Evolutionary conservation across 345 rosid species (phyloP), one percentile per base, ranked within the genome.

Genomic region (Noccaea caerulescens): DNA sequence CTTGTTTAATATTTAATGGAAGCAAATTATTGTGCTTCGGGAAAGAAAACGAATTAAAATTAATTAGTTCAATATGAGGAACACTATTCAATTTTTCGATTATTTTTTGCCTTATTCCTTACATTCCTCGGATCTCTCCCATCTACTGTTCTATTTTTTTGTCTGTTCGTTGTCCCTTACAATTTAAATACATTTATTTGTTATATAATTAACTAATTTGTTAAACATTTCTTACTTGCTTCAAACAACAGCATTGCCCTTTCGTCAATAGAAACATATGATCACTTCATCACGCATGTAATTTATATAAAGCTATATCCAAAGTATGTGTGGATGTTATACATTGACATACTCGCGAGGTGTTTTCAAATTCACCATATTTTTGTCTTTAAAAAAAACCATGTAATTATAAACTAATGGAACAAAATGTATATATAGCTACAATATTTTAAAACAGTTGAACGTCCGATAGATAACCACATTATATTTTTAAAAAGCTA

Each of bases 101-200:
- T 18, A 42, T 23, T 10, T 47, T 47, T 27, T 27, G 46, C 20
- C 66, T 38, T 14, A 2, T 7, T 73, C 49, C 32, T 57, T 47
- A 73, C 54, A 58, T 6, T 32, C 61, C 66, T 73, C 38, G 77
- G 77, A 73, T 73, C 77, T 73, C 72, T 23, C 67, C 67, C 72
- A 49, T 51, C 60, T 39, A 57, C 66, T 46, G 44, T 65, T 72
- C 23, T 12, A 12, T 64, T 57, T 33, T 65, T 57, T 41, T 65
- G 76, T 72, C 71, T 46, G 25, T 39, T 56, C 27, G 27, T 66
- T 64, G 71, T 57, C 71, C 27, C 44, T 56, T 41, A 11, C 49
- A 33, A 59, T 16, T 52, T 57, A 14, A 53, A 5, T 57, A 42
- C 14, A 12, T 41, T 0, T 42, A 0, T 61, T 18, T 25, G 11